These are phyloP conservation scores for Torulaspora indica DNA, from an alignment of 805 yeast genomes.

Conservation along the genomic window DNA sequence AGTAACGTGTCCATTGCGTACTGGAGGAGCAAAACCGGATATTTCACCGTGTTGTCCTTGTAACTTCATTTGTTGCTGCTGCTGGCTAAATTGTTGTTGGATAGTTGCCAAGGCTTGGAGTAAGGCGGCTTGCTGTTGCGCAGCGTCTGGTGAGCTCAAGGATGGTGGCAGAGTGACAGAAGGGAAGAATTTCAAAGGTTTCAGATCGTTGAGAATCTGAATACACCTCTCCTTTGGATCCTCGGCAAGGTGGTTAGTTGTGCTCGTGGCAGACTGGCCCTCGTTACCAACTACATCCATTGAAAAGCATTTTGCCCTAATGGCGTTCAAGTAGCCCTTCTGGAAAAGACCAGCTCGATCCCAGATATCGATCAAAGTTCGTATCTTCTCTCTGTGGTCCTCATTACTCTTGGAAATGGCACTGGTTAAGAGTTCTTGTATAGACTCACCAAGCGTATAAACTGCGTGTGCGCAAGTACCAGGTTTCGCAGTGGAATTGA, in stretches of 20 bases:
- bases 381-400: slow-evolving; percentile 66
- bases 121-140: slow-evolving; percentile 41
- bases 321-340: slow-evolving; percentile 47
- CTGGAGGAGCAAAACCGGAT: background rate
- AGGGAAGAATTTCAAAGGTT: slow-evolving; percentile 20
- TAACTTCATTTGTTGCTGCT: slow-evolving; percentile 13
- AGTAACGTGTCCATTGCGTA: slow-evolving; percentile 17
- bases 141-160: slow-evolving; percentile 26
- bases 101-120: slow-evolving; percentile 38
- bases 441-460: slow-evolving; percentile 55
- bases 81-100: slow-evolving; percentile 32
- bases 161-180: slow-evolving; percentile 22
- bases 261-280: slow-evolving; percentile 63
- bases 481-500: slow-evolving; percentile 49
- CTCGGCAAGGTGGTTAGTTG: slow-evolving; percentile 47
- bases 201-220: slow-evolving; percentile 31
- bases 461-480: slow-evolving; percentile 77
- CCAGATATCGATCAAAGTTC: slow-evolving; percentile 90
- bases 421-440: slow-evolving; percentile 60
- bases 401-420: slow-evolving; percentile 52
- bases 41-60: slow-evolving; percentile 13
- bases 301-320: slow-evolving; percentile 54
- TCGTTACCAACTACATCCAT: slow-evolving; percentile 25
- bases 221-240: slow-evolving; percentile 29
- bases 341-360: slow-evolving; percentile 75